Conservation (phyloP, 2,329 filamentous ascomycete species). For the Aspergillus floridensis region DNA sequence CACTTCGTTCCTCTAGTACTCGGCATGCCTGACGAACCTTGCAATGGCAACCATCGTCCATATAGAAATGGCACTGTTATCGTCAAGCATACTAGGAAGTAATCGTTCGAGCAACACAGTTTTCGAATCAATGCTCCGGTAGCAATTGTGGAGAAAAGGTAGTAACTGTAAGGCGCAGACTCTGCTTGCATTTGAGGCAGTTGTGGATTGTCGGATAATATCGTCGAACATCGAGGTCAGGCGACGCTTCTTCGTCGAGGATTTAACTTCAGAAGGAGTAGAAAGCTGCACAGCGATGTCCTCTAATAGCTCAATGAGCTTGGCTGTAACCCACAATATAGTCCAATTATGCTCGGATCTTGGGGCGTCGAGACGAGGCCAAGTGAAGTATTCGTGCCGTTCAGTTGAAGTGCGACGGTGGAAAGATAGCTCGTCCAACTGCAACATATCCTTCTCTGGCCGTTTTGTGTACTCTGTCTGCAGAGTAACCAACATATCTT, state of each 20-base stretch:
- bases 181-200: slow-evolving; percentile 39
- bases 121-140: slow-evolving; percentile 53
- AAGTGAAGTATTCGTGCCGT: slow-evolving; percentile 38
- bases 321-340: slow-evolving; percentile 39
- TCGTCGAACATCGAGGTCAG: slow-evolving; percentile 37
- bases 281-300: slow-evolving; percentile 17
- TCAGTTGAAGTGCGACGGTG: slow-evolving; percentile 29
- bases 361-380: slow-evolving; percentile 35
- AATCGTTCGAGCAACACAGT: slow-evolving; percentile 59
- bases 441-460: slow-evolving; percentile 67
- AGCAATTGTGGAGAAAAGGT: slow-evolving; percentile 50
- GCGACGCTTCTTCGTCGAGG: slow-evolving; percentile 36
- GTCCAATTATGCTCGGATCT: slow-evolving; percentile 43
- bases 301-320: slow-evolving; percentile 40
- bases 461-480: slow-evolving; percentile 74
- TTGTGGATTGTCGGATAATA: slow-evolving; percentile 35
- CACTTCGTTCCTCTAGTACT: not conserved
- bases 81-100: slow-evolving; percentile 62
- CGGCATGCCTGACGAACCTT: slow-evolving; percentile 55
- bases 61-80: slow-evolving; percentile 63
- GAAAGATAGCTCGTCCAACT: slow-evolving; percentile 73
- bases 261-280: slow-evolving; percentile 13
- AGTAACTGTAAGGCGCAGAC: slow-evolving; percentile 55
- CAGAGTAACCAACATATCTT: slow-evolving; percentile 68
- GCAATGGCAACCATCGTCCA: slow-evolving; percentile 85